Percentiles rank a stretch among this genome's conserved stretches.
Evolutionary conservation across 169 alveolate species (phyloP).

Genomic region (Cyclospora cayetanensis): DNA sequence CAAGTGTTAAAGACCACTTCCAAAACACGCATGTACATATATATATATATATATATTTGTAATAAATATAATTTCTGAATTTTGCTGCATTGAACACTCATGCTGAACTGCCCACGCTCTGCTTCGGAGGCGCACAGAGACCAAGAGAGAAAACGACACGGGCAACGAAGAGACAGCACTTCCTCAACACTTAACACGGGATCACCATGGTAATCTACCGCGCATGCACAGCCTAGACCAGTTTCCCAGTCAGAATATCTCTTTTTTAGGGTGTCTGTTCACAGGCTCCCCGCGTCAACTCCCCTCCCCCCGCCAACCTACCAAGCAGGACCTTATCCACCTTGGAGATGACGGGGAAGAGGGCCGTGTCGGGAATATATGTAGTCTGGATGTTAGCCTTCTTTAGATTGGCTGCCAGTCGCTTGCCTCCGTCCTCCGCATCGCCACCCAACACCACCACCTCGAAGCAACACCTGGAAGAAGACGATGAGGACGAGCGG

Average conservation of each 20-base stretch:
- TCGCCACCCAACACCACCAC: conserved; percentile 42
- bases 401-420: not conserved
- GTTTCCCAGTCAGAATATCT: not conserved
- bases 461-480: conserved; percentile 16
- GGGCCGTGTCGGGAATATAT: conserved; percentile 26
- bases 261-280: not conserved
- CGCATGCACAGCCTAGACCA: not conserved
- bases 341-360: conserved; percentile 17
- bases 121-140: not conserved
- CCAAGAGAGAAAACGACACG: not conserved
- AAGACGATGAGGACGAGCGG: too few species aligned
- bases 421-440: conserved; percentile 44
- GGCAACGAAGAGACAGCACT: not conserved
- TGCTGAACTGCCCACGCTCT: not conserved
- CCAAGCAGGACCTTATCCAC: conserved; percentile 35
- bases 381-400: not conserved
- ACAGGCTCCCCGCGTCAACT: not conserved
- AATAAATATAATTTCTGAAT: not conserved
- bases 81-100: not conserved
- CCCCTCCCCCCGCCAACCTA: not conserved
- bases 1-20: too few species aligned
- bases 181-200: not conserved
- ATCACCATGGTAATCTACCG: not conserved
- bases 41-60: not conserved
- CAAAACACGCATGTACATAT: not conserved